Percentiles rank a stretch among this genome's conserved stretches.
Conservation (phyloP, 306 rosid genomes). For the Malus fusca region DNA sequence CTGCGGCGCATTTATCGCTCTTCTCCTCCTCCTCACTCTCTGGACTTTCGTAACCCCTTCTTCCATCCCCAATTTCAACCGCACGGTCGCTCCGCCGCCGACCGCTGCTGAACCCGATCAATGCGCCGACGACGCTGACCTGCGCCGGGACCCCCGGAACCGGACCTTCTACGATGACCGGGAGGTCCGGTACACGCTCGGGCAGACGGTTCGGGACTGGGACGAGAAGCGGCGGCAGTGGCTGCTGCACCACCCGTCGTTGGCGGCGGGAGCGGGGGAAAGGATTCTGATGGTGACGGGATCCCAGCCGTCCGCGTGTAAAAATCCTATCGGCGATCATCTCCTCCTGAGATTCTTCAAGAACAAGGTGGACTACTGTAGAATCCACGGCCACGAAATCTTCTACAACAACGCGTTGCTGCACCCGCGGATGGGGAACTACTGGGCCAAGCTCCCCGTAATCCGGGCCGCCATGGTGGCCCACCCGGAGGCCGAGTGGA, state of each 20-base stretch:
- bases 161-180: constrained; percentile 62
- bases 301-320: constrained; percentile 67
- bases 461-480: constrained; percentile 77
- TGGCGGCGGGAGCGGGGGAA: constrained; percentile 26
- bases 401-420: constrained; percentile 66
- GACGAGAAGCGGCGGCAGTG: constrained; percentile 63
- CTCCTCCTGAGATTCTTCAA: constrained; percentile 55
- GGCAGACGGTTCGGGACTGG: constrained; percentile 44
- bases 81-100: background rate
- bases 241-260: constrained; percentile 47
- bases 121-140: background rate
- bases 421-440: constrained; percentile 52
- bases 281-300: constrained; percentile 53
- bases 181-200: constrained; percentile 49
- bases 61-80: constrained; percentile 14
- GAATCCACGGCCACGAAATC: constrained; percentile 63
- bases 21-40: constrained; percentile 52
- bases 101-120: background rate
- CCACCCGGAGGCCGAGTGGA: constrained; percentile 94
- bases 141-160: constrained; percentile 39
- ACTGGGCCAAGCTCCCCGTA: constrained; percentile 83
- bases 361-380: constrained; percentile 79
- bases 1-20: constrained; percentile 50
- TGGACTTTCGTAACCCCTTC: constrained; percentile 29
- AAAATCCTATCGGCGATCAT: constrained; percentile 69